phyloP scores from a whole-genome alignment of 2,329 filamentous ascomycete species.

The Claviceps humidiphila region DNA sequence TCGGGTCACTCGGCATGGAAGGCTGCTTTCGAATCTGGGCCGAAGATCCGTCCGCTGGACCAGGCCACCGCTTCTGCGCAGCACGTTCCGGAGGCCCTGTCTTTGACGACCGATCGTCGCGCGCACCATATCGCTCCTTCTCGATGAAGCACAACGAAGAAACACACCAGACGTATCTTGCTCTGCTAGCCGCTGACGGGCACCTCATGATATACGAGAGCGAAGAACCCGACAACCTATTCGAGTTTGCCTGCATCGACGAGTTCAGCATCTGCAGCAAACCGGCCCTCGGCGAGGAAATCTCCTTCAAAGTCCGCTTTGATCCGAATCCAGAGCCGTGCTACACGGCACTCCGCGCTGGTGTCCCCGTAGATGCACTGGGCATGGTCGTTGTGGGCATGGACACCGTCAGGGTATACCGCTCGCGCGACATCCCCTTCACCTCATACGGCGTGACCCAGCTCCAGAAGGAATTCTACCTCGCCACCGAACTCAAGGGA shows the following conservation, averaged over 20 bases:
- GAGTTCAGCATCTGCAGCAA: slow-evolving; percentile 59
- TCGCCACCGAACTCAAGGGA: slow-evolving; percentile 61
- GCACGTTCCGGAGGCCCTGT: slow-evolving; percentile 35
- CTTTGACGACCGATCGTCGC: slow-evolving; percentile 44
- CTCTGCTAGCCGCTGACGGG: slow-evolving; percentile 72
- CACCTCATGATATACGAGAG: slow-evolving; percentile 73
- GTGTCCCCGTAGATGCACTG: slow-evolving; percentile 67
- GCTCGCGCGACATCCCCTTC: slow-evolving; percentile 50
- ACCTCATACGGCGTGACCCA: slow-evolving; percentile 35
- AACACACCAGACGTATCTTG: slow-evolving; percentile 69
- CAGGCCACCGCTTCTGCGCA: slow-evolving; percentile 68
- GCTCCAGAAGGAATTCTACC: slow-evolving; percentile 68
- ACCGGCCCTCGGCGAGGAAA: slow-evolving; percentile 70
- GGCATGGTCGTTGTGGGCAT: slow-evolving; percentile 77
- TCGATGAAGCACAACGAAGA: slow-evolving; percentile 75
- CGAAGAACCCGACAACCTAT: slow-evolving; percentile 67
- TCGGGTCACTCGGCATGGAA: slow-evolving; percentile 81
- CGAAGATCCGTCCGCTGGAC: slow-evolving; percentile 71
- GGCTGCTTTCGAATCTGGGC: slow-evolving; percentile 87
- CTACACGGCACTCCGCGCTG: slow-evolving; percentile 63
- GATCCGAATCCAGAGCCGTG: slow-evolving; percentile 77
- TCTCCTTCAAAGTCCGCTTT: slow-evolving; percentile 73
- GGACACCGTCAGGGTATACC: slow-evolving; percentile 70
- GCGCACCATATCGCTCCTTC: slow-evolving; percentile 60
- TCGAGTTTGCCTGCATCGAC: slow-evolving; percentile 63